Evolutionary conservation across 2,329 filamentous ascomycete species (phyloP), one percentile per base, ranked within the genome.

Genomic region (Aciculosporium take): DNA sequence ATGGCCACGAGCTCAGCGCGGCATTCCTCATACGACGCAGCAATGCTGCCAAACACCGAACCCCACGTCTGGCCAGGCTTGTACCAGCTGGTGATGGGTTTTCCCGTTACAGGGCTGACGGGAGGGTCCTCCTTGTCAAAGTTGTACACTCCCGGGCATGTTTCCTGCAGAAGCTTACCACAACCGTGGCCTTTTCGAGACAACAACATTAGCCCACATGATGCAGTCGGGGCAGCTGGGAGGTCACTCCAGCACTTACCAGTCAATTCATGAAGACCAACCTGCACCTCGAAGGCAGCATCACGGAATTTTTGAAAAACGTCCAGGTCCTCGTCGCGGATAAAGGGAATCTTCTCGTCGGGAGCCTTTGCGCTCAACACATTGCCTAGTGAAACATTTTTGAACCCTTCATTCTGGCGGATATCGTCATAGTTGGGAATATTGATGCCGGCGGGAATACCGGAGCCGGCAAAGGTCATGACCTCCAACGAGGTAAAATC

Each of bases 401-500:
- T 94, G 74, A 93, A 94, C 3, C 86, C 86, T 46, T 86, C 78
- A 5, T 74, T 80, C 56, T 93, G 84, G 46, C 85, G 73, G 45
- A 91, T 86, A 47, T 81, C 76, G 50, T 85, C 81, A 52, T 83
- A 84, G 60, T 81, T 81, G 42, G 73, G 74, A 45, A 80, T 78
- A 51, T 81, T 80, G 54, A 80, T 80, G 21, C 79, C 78, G 20
- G 76, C 76, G 8, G 77, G 77, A 41, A 81, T 83, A 43, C 75
- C 80, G 45, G 69, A 79, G 39, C 68, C 62, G 43, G 59, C 62
- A 51, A 95, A 95, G 1, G 82, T 86, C 46, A 95, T 63, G 3
- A 95, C 87, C 59, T 98, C 91, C 2, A 96, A 71, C 8, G 84
- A 91, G 0, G 91, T 96, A 56, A 98, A 98, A 59, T 98, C 91